Percentiles rank a stretch among this genome's conserved stretches.
phyloP scores from a whole-genome alignment of 805 yeast genomes.

The Candida takata region DNA sequence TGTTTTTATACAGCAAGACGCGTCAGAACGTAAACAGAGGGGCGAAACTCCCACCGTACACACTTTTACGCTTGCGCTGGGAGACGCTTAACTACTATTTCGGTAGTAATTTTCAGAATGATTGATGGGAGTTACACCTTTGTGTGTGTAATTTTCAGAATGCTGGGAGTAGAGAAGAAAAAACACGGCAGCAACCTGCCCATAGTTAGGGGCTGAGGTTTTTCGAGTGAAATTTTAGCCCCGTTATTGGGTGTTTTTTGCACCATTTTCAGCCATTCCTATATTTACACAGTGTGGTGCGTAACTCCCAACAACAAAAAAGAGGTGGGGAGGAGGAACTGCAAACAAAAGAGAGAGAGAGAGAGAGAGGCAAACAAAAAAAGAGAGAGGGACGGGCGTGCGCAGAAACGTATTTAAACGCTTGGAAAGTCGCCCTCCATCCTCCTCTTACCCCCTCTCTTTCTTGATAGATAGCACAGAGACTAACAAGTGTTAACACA shows the following conservation, averaged over 20 bases:
- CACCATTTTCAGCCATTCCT: no score
- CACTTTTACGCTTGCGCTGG: slow-evolving; percentile 4
- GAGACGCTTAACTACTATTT: background rate
- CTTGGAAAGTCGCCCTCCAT: no score
- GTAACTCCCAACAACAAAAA: slow-evolving; percentile 9
- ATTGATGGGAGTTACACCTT: slow-evolving; percentile 2
- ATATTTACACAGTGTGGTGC: slow-evolving; percentile 4
- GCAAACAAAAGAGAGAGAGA: no score
- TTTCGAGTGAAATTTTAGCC: no score
- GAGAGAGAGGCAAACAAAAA: no score
- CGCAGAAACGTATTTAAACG: no score
- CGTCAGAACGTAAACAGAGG: slow-evolving; percentile 1
- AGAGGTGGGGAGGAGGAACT: no score
- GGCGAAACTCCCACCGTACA: slow-evolving; percentile 6
- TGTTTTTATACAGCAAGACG: slow-evolving; percentile 7
- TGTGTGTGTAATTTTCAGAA: slow-evolving; percentile 1
- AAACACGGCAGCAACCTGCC: background rate
- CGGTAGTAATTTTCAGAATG: slow-evolving; percentile 1
- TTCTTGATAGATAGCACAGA: no score
- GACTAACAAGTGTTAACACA: no score
- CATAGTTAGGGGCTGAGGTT: slow-evolving; percentile 1
- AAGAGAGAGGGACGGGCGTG: no score
- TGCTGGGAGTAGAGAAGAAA: slow-evolving; percentile 9
- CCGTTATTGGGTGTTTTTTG: no score
- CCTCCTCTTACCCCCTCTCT: no score